A percentile compares a stretch with the other conserved stretches of the same genome.
These are phyloP conservation scores for Suillus occidentalis DNA, from an alignment of 768 basidiomycete genomes.

Conservation along the genomic window DNA sequence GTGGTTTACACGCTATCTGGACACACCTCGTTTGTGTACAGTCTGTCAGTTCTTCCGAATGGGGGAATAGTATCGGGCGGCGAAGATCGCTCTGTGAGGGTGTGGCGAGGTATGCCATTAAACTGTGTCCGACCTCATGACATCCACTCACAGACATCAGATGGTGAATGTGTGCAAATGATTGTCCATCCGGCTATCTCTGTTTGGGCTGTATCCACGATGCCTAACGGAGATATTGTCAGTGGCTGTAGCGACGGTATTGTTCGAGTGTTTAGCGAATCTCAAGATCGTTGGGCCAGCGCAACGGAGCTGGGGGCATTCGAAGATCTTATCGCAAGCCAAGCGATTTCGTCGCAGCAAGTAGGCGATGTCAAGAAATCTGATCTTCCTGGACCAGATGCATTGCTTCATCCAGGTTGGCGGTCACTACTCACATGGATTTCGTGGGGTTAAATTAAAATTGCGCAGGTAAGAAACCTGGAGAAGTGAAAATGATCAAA, in stretches of 20 bases:
- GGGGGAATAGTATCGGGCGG: constrained; percentile 88
- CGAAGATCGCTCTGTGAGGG: constrained; percentile 89
- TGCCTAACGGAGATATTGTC: constrained; percentile 90
- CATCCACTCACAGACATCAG: constrained; percentile 38
- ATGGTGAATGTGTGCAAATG: constrained; percentile 86
- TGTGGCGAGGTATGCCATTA: constrained; percentile 76
- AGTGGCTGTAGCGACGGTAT: constrained; percentile 88
- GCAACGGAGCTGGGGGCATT: constrained; percentile 63
- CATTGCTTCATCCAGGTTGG: constrained; percentile 68
- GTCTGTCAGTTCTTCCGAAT: constrained; percentile 75
- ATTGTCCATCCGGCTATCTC: constrained; percentile 94
- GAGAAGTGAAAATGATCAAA: constrained; percentile 91
- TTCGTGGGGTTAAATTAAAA: constrained; percentile 10
- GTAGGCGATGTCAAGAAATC: constrained; percentile 92
- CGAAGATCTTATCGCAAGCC: constrained; percentile 73
- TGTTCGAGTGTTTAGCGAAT: constrained; percentile 82
- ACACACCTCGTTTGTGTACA: constrained; percentile 97
- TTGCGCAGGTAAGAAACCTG: constrained; percentile 79
- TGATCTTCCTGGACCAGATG: constrained; percentile 87
- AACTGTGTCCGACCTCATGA: not conserved
- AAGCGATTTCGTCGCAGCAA: constrained; percentile 82
- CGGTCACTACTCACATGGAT: not conserved
- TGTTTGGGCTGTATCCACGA: constrained; percentile 90
- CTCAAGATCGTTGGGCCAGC: constrained; percentile 72
- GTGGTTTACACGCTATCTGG: constrained; percentile 78